phyloP scores from a whole-genome alignment of 345 rosid genomes.

The Alliaria petiolata region DNA sequence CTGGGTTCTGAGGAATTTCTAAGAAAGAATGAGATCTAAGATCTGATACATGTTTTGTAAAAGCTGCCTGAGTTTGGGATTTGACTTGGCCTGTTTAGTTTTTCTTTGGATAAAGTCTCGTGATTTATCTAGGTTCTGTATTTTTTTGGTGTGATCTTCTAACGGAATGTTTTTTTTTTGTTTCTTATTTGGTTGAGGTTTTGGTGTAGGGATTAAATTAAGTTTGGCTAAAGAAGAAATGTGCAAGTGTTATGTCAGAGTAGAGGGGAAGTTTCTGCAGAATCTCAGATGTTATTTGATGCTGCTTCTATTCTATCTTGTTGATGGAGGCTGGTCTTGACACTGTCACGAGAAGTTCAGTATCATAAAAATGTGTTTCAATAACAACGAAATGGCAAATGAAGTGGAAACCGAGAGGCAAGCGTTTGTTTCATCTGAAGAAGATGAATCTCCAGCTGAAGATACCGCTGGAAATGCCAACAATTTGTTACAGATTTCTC shows the following conservation, averaged over 20 bases:
- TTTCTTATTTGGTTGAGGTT: constrained; percentile 2
- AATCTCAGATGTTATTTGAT: constrained; percentile 23
- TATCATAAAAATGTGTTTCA: constrained; percentile 37
- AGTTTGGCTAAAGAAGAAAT: constrained; percentile 17
- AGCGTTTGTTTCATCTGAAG: constrained; percentile 44
- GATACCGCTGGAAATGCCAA: constrained; percentile 30
- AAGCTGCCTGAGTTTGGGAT: neutral
- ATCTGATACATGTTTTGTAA: neutral
- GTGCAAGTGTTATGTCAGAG: constrained; percentile 19
- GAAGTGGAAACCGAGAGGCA: constrained; percentile 38
- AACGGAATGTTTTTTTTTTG: neutral
- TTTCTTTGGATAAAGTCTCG: neutral
- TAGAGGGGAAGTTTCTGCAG: constrained; percentile 20
- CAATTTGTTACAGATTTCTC: constrained; percentile 35
- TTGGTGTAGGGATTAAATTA: constrained; percentile 14
- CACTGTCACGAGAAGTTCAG: constrained; percentile 6
- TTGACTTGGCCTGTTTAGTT: no score
- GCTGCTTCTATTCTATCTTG: constrained; percentile 38
- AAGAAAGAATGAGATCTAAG: neutral
- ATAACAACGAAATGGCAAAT: constrained; percentile 39
- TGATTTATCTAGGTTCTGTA: neutral
- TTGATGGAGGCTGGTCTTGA: constrained; percentile 36
- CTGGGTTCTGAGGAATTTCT: constrained; percentile 16
- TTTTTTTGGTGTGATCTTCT: neutral
- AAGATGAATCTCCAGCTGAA: constrained; percentile 43